phyloP scores from a whole-genome alignment of 345 rosid genomes.

The Rhodomyrtus tomentosa region DNA sequence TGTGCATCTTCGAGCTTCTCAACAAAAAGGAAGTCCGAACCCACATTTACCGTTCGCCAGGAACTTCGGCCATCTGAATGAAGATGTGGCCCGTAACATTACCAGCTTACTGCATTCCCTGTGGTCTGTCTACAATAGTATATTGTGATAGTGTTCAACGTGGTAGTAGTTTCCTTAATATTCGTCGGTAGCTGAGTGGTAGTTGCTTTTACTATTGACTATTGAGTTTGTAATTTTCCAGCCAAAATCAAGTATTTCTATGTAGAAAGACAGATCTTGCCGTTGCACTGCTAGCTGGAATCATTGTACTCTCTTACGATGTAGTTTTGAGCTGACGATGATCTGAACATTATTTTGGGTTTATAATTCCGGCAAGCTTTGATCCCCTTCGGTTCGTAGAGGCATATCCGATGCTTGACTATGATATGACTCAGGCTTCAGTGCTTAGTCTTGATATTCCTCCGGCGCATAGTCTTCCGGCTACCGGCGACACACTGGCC shows the following conservation, averaged over 20 bases:
- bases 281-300: background rate
- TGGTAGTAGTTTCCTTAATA: background rate
- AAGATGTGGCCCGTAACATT: background rate
- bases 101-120: background rate
- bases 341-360: background rate
- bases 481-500: too few relatives aligned
- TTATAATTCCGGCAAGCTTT: background rate
- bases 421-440: background rate
- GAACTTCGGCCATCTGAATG: background rate
- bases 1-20: background rate
- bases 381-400: background rate
- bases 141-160: background rate
- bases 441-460: background rate
- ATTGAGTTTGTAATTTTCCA: background rate
- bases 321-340: background rate
- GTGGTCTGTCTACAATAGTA: background rate
- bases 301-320: background rate
- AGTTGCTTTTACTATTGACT: background rate
- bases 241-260: background rate
- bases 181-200: background rate
- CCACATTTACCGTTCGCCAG: background rate
- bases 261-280: background rate
- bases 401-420: background rate
- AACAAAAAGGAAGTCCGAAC: background rate
- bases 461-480: background rate